Conservation (phyloP, 495 filamentous ascomycete genomes). For the Podospora bellae-mahoneyi region DNA sequence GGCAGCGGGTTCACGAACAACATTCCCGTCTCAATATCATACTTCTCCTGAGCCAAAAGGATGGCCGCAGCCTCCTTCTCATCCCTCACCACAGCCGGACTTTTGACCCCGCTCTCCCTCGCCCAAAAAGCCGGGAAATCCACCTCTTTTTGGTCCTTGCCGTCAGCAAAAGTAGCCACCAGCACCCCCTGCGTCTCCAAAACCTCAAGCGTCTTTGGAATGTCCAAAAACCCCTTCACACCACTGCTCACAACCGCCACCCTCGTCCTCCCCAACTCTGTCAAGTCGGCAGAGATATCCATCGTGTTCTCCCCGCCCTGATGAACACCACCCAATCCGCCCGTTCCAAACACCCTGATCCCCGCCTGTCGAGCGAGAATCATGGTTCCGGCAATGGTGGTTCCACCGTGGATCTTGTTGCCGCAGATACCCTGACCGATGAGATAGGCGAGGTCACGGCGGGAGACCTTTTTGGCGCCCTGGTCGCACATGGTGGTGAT, state of each 20-base stretch:
- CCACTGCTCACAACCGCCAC: conserved; percentile 87
- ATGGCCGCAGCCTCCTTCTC: conserved; percentile 83
- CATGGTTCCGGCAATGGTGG: conserved; percentile 92
- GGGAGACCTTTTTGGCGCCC: conserved; percentile 73
- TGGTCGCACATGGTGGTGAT: conserved; percentile 66
- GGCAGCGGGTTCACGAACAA: conserved; percentile 89
- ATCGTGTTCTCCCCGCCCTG: conserved; percentile 78
- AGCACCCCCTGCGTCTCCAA: conserved; percentile 89
- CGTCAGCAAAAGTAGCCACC: conserved; percentile 86
- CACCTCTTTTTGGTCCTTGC: conserved; percentile 51
- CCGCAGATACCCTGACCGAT: conserved; percentile 58
- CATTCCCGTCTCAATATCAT: conserved; percentile 69
- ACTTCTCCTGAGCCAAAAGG: conserved; percentile 55
- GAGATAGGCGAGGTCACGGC: conserved; percentile 79
- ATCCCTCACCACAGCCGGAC: conserved; percentile 67
- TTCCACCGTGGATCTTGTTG: conserved; percentile 74
- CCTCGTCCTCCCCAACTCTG: conserved; percentile 86
- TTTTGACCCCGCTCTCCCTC: conserved; percentile 75
- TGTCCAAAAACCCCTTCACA: conserved; percentile 93
- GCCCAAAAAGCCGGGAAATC: conserved; percentile 91
- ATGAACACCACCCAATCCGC: conserved; percentile 84
- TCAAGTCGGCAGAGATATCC: conserved; percentile 94
- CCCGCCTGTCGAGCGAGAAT: conserved; percentile 81
- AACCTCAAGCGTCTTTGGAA: conserved; percentile 86
- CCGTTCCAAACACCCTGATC: conserved; percentile 91